Percentiles rank a stretch among this genome's conserved stretches.
Evolutionary conservation across 2,329 filamentous ascomycete genomes (phyloP).

Genomic region (Cladobotryum mycophilum): DNA sequence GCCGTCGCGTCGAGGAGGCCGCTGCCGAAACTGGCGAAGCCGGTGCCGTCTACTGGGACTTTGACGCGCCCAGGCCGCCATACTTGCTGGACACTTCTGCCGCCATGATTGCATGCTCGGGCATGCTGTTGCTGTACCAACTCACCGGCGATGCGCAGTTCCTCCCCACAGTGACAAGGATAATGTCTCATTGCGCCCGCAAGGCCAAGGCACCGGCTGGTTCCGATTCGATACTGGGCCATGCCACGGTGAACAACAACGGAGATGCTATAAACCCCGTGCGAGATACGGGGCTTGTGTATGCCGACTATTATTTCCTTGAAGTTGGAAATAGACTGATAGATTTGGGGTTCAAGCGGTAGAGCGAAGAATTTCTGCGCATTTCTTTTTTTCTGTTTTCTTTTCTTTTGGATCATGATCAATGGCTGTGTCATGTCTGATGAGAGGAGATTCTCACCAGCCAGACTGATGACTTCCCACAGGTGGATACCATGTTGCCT

Average conservation of each 20-base stretch:
- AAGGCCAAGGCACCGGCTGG: slow-evolving; percentile 2
- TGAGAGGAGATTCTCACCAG: too few species aligned
- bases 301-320: slow-evolving; percentile 14
- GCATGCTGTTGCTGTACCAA: slow-evolving; percentile 9
- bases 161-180: slow-evolving; percentile 8
- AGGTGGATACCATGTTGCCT: too few species aligned
- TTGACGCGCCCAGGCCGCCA: slow-evolving; percentile 15
- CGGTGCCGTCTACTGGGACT: slow-evolving; percentile 11
- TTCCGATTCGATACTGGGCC: slow-evolving; percentile 8
- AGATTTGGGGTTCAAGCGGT: slow-evolving; percentile 6
- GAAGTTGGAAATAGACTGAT: slow-evolving; percentile 12
- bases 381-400: too few species aligned
- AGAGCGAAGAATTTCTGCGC: background rate
- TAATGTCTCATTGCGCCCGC: slow-evolving; percentile 7
- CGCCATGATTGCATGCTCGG: slow-evolving; percentile 11
- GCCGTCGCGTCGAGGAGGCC: slow-evolving; percentile 4
- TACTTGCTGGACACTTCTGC: slow-evolving; percentile 12
- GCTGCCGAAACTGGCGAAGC: background rate
- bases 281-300: slow-evolving; percentile 10
- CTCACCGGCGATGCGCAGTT: slow-evolving; percentile 9
- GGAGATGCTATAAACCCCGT: slow-evolving; percentile 3
- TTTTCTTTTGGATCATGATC: too few species aligned
- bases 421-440: too few species aligned
- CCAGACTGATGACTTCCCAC: too few species aligned
- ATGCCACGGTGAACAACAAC: slow-evolving; percentile 13